Evolutionary conservation across 768 basidiomycete genomes (phyloP), one percentile per base, ranked within the genome.

Genomic region (Termitomyces sp.): DNA sequence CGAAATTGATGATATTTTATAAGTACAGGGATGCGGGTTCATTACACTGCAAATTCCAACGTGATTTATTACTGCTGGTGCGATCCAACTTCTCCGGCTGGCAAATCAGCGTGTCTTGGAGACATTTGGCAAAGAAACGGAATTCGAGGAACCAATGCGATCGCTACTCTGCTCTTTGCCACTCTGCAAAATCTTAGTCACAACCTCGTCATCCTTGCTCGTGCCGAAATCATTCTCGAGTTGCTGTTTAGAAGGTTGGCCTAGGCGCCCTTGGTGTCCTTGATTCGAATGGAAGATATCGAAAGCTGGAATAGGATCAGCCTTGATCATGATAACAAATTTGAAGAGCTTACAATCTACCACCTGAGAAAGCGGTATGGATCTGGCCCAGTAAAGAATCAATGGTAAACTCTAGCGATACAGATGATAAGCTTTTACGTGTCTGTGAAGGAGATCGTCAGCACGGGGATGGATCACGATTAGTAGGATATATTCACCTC

Each of bases 201-300:
- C 70, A 9, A 88, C 85, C 2, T 89, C 89, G 18, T 74, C 66
- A 39, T 91, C 85, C 45, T 84, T 85, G 61, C 74, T 67, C 3
- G 86, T 80, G 16, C 76, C 83, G 60, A 95, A 94, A 33, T 73
- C 73, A 52, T 70, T 86, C 40, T 92, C 89, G 53, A 95, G 83
- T 63, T 91, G 85, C 66, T 94, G 93, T 46, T 88, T 84, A n/a
- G 91, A 93, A 11, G 89, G 77, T 50, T 77, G 75, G 25, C 84
- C 81, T 35, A 91, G 79, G 50, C 84, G 67, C n/a, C 91, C 93
- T 70, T 94, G 91, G 5, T 79, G 69, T 12, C 91, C 92, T 68
- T 91, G 89, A 22, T 70, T 69, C 18, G 90, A 86, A 66, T 79
- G 73, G 69, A 86, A 88, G 53, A 94, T 74, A 33, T 77, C 63